Percentiles rank a stretch among this genome's conserved stretches.
phyloP scores from a whole-genome alignment of 2,329 filamentous ascomycete genomes.

The Didymella sp. region DNA sequence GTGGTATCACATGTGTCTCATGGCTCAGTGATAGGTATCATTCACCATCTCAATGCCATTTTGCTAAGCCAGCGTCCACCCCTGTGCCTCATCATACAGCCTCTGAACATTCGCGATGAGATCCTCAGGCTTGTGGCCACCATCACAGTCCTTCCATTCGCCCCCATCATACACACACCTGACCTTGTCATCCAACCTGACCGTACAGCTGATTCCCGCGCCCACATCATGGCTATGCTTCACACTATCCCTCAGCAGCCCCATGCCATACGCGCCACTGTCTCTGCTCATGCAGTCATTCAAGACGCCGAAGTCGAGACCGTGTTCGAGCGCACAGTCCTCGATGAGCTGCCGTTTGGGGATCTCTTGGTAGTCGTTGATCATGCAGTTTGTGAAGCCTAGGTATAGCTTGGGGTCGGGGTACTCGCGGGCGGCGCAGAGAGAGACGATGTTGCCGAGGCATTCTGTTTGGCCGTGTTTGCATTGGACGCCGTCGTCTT shows the following conservation, averaged over 20 bases:
- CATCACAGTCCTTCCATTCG: constrained; percentile 79
- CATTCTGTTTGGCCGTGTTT: constrained; percentile 90
- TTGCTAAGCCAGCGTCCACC: constrained; percentile 35
- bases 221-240: constrained; percentile 62
- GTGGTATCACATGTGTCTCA: too few species aligned
- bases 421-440: constrained; percentile 85
- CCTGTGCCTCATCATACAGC: constrained; percentile 58
- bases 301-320: constrained; percentile 79
- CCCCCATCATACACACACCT: constrained; percentile 85
- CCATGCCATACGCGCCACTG: constrained; percentile 73
- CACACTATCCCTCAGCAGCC: constrained; percentile 72
- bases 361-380: constrained; percentile 76
- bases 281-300: constrained; percentile 83
- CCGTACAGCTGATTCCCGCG: constrained; percentile 57
- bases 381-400: constrained; percentile 92
- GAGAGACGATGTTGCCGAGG: constrained; percentile 91
- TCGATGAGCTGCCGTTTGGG: constrained; percentile 80
- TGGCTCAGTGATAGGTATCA: too few species aligned
- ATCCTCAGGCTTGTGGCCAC: constrained; percentile 71
- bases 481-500: constrained; percentile 84
- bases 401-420: constrained; percentile 86
- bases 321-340: constrained; percentile 89
- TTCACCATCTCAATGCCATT: too few species aligned
- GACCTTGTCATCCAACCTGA: constrained; percentile 74
- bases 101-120: constrained; percentile 79